Evolutionary conservation across 768 basidiomycete genomes (phyloP), one percentile per base, ranked within the genome.

Genomic region (Leccinellum rugosiceps): DNA sequence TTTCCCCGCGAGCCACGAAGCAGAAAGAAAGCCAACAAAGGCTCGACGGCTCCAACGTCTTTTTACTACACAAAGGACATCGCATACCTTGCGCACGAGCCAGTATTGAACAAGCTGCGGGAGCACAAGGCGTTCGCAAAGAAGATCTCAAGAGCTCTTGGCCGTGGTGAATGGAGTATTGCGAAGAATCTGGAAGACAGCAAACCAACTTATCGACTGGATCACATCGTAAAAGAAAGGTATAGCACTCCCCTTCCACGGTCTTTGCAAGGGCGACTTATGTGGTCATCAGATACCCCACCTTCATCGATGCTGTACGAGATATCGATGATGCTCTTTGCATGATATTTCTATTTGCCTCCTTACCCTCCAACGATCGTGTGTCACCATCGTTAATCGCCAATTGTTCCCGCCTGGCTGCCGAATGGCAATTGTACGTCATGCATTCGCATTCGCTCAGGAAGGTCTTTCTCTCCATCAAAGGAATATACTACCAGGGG

Each of bases 31-130:
- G 97, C 96, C 35, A 98, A 98, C 78, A 98, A 97, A 72, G 97
- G 96, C 1, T 96, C 93, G 3, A 94, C 94, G 52, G 95, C 93
- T 0, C 94, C 95, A 4, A 94, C 97, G 1, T 93, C 94, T 3
- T 99, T 98, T 77, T 99, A 99, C 77, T 98, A 98, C 72, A 79
- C 92, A 26, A 99, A 99, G 76, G 97, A 99, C 70, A 96, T 99
- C 62, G 90, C 92, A 56, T 98, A 96, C 74, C 85, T 99, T 32
- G 87, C 93, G 5, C 97, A 99, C 72, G 97, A 99, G 70, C 97
- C 97, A 1, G 86, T 98, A 11, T 79, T 99, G 25, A 86, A 85
- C 72, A 97, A 93, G 72, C 80, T 99, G 51, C 80, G 97, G 68
- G 94, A 98, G 71, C 97, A 99, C 78, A 99, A 99, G 72, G 88